Evolutionary conservation across 2,329 filamentous ascomycete genomes (phyloP), one percentile per base, ranked within the genome.

Genomic region (Epichloe aotearoae): DNA sequence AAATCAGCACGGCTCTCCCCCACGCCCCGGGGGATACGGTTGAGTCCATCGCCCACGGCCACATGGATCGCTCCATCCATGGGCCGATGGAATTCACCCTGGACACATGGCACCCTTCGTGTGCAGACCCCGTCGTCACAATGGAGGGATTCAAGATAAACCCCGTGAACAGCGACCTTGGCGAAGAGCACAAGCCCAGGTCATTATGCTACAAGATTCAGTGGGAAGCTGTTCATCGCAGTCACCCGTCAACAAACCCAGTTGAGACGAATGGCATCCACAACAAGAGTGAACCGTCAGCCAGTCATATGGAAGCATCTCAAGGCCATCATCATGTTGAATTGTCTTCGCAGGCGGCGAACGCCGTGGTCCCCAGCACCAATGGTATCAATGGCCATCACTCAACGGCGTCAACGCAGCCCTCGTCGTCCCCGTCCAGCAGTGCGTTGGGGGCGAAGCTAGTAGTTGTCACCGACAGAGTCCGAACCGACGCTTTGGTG

Each of bases 171-270:
- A 66, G 68, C 30, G 64, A 65, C 2, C 41, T 52, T 1, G 51
- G 41, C 1, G 56, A 61, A 17, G 50, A 54, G 4, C 46, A 49
- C n/a, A 47, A 10, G 15, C 56, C 60, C 14, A 57, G 62, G 15
- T 56, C 56, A 0, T 56, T 74, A 5, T 74, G 72, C 59, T 74
- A 71, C 56, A 70, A 69, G 57, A 53, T 73, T 15, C 59, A 69
- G 19, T 75, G 72, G 72, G 69, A 73, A 53, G 14, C 37, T 20
- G 20, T 41, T 20, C 2, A 19, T n/a, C 20, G 37, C 23, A 40
- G n/a, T 17, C 7, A n/a, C 6, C 64, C 66, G 3, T 30, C 38
- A 15, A 20, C 37, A 3, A n/a, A 33, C 8, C n/a, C 19, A 14
- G 23, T 23, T 14, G 15, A 2, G 2, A 30, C 23, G 1, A 33